Conservation (phyloP, 305 asterid genomes). For the Fraxinus ornus region DNA sequence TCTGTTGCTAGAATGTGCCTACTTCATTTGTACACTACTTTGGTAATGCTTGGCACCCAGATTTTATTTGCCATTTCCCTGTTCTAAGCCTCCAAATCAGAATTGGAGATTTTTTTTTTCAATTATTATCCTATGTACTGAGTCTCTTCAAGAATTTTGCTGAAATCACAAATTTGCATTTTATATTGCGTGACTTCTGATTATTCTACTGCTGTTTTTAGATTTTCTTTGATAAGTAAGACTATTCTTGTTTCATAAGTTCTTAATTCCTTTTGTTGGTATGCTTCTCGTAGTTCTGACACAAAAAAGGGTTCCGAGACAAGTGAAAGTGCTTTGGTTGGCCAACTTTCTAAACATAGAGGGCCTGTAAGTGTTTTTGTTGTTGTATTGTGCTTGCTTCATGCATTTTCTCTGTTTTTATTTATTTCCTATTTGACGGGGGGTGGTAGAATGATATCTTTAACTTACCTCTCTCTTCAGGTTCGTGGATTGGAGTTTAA, state of each 20-base stretch:
- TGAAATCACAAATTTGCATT: constrained; percentile 10
- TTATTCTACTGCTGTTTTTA: constrained; percentile 5
- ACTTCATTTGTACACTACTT: constrained; percentile 5
- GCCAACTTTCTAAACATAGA: constrained; percentile 68
- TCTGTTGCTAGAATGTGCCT: constrained; percentile 1
- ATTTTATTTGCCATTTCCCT: neutral
- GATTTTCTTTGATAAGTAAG: neutral
- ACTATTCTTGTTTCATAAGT: neutral
- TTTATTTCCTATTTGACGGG: constrained; percentile 15
- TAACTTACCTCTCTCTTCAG: constrained; percentile 35
- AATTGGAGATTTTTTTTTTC: neutral
- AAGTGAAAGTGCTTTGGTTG: constrained; percentile 62
- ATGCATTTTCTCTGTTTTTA: neutral
- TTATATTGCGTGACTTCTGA: constrained; percentile 3
- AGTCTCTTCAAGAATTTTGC: constrained; percentile 3
- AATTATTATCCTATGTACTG: neutral
- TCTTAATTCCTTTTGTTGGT: constrained; percentile 25
- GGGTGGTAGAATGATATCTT: constrained; percentile 18
- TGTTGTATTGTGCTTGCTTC: neutral
- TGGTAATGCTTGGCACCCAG: neutral
- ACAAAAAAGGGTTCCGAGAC: constrained; percentile 50
- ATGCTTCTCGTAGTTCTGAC: constrained; percentile 40
- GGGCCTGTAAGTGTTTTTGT: constrained; percentile 72
- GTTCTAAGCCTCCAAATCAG: neutral
- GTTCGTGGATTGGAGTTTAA: constrained; percentile 90